Base-by-base conservation (phyloP, 2,329 filamentous ascomycete genomes). In the Penicillium sp. region DNA sequence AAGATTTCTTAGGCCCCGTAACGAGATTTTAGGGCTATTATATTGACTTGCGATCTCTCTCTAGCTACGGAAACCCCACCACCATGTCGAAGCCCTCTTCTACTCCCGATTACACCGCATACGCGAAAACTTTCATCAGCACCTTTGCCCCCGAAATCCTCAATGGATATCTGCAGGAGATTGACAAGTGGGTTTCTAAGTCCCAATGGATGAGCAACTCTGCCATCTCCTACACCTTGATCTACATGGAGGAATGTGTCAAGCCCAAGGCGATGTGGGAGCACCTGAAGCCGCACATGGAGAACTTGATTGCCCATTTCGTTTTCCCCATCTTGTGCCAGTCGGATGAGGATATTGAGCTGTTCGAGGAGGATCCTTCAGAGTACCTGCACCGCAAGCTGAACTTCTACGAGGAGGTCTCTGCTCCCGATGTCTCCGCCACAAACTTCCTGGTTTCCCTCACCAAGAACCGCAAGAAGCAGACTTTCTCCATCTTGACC, bases 201-300 rank as follows among this genome's bases (percentile, higher is more conserved):
- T 90, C 91, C 51, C 84, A 90, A 51, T 99, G 95, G 95, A 83
- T 99, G 62, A 98, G 93, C 83, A 92, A 93, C 73, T 91, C 93
- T 39, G 95, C 93, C 66, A 81, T 98, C 60, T 96, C 92, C 9
- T 96, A 96, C 77, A 98, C 91, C 0, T 84, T 99, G 59, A 89
- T 95, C 65, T 99, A 96, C 79, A 82, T 99, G 71, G 95, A 99
- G 75, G 95, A 99, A 78, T 97, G 93, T 72, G 92, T 98, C 68
- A 93, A 95, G 72, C 95, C 95, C 47, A 98, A 97, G 81, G 87
- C 91, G 60, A 99, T 96, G 87, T 99, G 95, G 95, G 86, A 88
- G 62, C 88, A 96, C 69, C 84, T 99, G 66, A 96, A 96, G 79
- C 90, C 92, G 43, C 93, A 99, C 76, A 87, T 97, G 76, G 92